These are phyloP conservation scores for Apiospora pterosperma DNA, from an alignment of 2,329 filamentous ascomycete genomes.

Conservation along the genomic window DNA sequence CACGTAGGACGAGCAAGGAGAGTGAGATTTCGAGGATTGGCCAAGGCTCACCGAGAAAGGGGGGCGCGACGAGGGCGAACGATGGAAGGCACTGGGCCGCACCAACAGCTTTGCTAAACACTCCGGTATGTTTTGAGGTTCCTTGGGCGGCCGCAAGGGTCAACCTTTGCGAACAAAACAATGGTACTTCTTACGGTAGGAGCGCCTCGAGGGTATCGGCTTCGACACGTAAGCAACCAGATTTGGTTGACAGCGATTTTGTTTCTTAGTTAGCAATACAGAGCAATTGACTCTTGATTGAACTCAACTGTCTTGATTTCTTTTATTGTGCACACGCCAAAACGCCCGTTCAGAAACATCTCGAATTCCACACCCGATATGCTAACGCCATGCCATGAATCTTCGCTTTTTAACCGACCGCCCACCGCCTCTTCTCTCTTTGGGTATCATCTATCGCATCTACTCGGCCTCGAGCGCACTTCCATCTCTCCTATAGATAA, in stretches of 20 bases:
- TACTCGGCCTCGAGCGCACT: constrained; percentile 6
- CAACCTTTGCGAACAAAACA: no score
- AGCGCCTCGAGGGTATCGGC: neutral
- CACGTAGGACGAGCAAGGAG: neutral
- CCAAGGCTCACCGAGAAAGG: neutral
- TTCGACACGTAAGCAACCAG: neutral
- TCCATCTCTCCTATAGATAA: neutral
- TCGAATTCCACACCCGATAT: neutral
- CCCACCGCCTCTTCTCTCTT: neutral
- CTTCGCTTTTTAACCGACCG: neutral
- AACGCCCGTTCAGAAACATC: neutral
- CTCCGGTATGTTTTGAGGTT: neutral
- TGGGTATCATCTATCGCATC: constrained; percentile 1
- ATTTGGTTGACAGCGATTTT: neutral
- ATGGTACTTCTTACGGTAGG: neutral
- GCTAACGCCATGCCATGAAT: constrained; percentile 5
- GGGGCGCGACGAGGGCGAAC: neutral
- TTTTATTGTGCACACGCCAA: neutral
- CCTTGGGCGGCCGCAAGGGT: neutral
- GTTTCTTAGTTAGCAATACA: constrained; percentile 2
- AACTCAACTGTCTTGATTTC: neutral
- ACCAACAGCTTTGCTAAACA: neutral
- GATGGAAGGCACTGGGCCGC: neutral
- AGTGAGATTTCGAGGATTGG: neutral
- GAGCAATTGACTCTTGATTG: constrained; percentile 1